These are phyloP conservation scores for Pulveroboletus sp. DNA, from an alignment of 768 basidiomycete genomes.

Conservation along the genomic window DNA sequence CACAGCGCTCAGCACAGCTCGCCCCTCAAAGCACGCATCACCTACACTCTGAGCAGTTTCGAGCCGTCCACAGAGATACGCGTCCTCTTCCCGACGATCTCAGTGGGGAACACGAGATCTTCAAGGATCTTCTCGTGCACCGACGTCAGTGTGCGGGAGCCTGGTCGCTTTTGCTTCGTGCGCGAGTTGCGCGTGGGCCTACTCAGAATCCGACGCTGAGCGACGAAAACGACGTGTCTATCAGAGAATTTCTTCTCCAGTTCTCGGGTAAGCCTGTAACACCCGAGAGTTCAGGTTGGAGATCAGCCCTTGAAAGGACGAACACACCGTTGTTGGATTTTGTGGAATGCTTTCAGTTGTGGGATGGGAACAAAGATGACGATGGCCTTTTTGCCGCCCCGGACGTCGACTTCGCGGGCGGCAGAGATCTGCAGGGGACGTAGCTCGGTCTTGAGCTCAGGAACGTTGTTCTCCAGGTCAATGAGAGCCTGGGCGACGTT, in stretches of 20 bases:
- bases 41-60: constrained; percentile 97
- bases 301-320: background rate
- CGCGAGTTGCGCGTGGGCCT: constrained; percentile 94
- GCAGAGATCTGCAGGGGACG: constrained; percentile 95
- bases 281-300: constrained; percentile 5
- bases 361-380: constrained; percentile 98
- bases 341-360: constrained; percentile 97
- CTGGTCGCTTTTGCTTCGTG: constrained; percentile 93
- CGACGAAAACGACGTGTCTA: constrained; percentile 97
- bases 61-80: constrained; percentile 90
- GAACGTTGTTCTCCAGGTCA: constrained; percentile 97
- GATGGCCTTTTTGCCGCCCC: constrained; percentile 99
- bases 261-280: constrained; percentile 86
- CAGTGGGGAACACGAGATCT: constrained; percentile 97
- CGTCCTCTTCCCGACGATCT: constrained; percentile 98
- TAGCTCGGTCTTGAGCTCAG: constrained; percentile 96
- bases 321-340: constrained; percentile 86
- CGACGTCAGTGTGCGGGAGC: constrained; percentile 92
- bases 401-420: constrained; percentile 97
- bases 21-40: constrained; percentile 22
- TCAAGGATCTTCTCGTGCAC: constrained; percentile 99
- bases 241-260: constrained; percentile 99
- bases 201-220: constrained; percentile 96
- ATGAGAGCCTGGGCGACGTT: constrained; percentile 92
- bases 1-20: constrained; percentile 14